Evolutionary conservation across 768 basidiomycete species (phyloP), one percentile per base, ranked within the genome.

Genomic region (Paxillus involutus): DNA sequence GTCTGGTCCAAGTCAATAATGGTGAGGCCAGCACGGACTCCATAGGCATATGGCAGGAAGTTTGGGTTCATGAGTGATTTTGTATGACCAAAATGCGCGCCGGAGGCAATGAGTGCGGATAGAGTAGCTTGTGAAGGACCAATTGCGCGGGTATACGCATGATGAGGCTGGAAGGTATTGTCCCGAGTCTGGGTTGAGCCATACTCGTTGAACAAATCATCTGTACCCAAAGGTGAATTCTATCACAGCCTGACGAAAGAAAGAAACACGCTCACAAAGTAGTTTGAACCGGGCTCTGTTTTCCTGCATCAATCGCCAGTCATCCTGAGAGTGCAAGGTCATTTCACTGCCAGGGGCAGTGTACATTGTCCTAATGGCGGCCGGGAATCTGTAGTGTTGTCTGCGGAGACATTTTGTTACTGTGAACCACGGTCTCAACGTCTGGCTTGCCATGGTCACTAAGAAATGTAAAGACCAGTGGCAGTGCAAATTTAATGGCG

Each of bases 1-100:
- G 97, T 97, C 61, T 90, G 88, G 68, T 98, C 94, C 29, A 98
- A 81, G 73, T 98, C 93, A 69, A 98, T 98, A 70, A 98, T 80
- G 45, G 92, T 91, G 61, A 98, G 80, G 13, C 89, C 91, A 42
- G 92, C 83, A 51, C 97, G 91, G 14, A 84, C 83, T 56, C 95
- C 97, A 67, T 97, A 98, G 35, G 95, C 86, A 69, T 94, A 96
- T 30, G 95, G 91, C 62, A 88, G 77, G 62, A 94, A 94, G 68
- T 91, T 90, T 29, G 92, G 87, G 69, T 94, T 91, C 78, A 95
- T 87, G 60, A 92, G 82, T 5, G 85, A 79, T 37, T 82, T 80
- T 33, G 89, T 81, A 68, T 98, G 95, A 7, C 97, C 97, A 43
- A 98, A 84, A 68, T 98, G 95, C 14, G 97, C 95, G 24, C 94